Evolutionary conservation across 2,329 filamentous ascomycete species (phyloP).

Genomic region (Penicillium sp.): DNA sequence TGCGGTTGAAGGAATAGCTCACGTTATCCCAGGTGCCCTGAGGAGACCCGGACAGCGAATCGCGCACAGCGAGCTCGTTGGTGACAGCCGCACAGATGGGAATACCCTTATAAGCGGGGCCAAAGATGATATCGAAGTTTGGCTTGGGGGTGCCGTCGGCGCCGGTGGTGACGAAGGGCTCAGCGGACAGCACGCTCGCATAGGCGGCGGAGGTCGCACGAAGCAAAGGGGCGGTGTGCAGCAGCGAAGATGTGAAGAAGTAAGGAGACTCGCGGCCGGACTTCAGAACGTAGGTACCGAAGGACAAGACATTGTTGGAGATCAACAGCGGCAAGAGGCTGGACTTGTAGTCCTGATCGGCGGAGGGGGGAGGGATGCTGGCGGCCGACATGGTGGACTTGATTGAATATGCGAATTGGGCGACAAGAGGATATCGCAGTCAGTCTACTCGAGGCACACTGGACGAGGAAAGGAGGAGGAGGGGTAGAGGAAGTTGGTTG

Average conservation of each 20-base stretch:
- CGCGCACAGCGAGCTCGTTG: constrained; percentile 73
- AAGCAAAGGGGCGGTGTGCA: constrained; percentile 80
- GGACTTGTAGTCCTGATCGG: constrained; percentile 42
- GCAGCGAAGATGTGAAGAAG: constrained; percentile 96
- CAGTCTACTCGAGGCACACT: too few relatives aligned
- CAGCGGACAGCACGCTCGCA: constrained; percentile 63
- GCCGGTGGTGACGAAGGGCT: constrained; percentile 46
- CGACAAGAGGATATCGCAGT: neutral
- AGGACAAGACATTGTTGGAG: constrained; percentile 46
- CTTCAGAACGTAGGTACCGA: constrained; percentile 72
- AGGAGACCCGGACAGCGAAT: constrained; percentile 43
- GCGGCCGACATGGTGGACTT: constrained; percentile 29
- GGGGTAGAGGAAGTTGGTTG: constrained; percentile 4
- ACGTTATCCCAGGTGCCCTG: constrained; percentile 67
- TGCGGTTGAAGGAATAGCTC: constrained; percentile 91
- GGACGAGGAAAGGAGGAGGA: too few relatives aligned
- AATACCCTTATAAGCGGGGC: constrained; percentile 95
- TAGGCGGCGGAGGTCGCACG: constrained; percentile 80
- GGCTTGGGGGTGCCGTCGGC: constrained; percentile 46
- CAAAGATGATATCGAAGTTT: constrained; percentile 84
- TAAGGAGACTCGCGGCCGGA: constrained; percentile 89
- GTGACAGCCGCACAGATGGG: constrained; percentile 80
- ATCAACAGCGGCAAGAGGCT: constrained; percentile 44
- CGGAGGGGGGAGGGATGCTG: constrained; percentile 27
- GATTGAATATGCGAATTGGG: neutral